Conservation (phyloP, 2,329 filamentous ascomycete species). For the Calonectria hongkongensis region DNA sequence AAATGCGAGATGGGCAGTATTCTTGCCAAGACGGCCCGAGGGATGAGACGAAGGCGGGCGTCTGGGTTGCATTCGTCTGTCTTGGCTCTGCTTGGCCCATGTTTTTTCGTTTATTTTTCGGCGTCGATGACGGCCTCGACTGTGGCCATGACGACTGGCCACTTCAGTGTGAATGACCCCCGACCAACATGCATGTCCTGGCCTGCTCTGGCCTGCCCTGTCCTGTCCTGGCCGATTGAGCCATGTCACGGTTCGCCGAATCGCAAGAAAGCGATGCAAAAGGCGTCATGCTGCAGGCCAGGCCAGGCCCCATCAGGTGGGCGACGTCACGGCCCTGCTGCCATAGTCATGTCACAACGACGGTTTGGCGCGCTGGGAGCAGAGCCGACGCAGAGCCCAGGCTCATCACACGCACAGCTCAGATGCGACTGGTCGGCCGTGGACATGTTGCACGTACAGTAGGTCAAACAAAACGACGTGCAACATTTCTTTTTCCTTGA, state of each 20-base stretch:
- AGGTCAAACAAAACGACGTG: slow-evolving; percentile 10
- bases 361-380: slow-evolving; percentile 13
- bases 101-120: slow-evolving; percentile 30
- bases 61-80: slow-evolving; percentile 18
- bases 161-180: background rate
- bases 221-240: background rate
- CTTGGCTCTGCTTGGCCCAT: slow-evolving; percentile 7
- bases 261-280: slow-evolving; percentile 9
- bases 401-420: slow-evolving; percentile 11
- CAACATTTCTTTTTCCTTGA: slow-evolving; percentile 6
- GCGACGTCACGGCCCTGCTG: background rate
- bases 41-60: slow-evolving; percentile 21
- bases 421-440: slow-evolving; percentile 16
- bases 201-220: no score
- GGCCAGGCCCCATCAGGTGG: no score
- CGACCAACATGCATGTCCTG: no score
- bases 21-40: slow-evolving; percentile 27
- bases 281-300: slow-evolving; percentile 13
- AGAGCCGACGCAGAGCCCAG: slow-evolving; percentile 7
- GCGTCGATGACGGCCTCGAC: slow-evolving; percentile 23
- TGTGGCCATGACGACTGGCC: background rate
- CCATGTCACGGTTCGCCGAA: background rate
- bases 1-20: slow-evolving; percentile 4
- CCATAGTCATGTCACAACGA: background rate
- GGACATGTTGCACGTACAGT: slow-evolving; percentile 4